Conservation (phyloP, 2,329 filamentous ascomycete genomes). For the Lasiodiplodia theobromae region DNA sequence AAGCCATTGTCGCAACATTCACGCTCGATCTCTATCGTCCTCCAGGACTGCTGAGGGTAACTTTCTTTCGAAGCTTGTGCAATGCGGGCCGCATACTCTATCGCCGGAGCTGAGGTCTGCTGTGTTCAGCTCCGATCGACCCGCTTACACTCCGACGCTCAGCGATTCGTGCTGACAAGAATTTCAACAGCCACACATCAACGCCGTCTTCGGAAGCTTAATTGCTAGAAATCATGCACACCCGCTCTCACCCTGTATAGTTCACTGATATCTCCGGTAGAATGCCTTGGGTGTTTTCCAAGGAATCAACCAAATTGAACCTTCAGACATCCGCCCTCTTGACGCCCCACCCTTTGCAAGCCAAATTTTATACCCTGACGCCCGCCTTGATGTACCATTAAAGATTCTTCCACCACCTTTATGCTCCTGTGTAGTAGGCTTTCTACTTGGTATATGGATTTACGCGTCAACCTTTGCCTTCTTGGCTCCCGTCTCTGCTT, state of each 20-base stretch:
- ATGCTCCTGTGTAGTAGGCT: too few relatives aligned
- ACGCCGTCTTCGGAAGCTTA: neutral
- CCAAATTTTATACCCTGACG: constrained; percentile 13
- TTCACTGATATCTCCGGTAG: constrained; percentile 11
- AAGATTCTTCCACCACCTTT: neutral
- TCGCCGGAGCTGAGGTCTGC: constrained; percentile 9
- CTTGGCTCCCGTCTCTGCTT: constrained; percentile 31
- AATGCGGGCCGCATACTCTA: neutral
- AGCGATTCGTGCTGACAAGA: constrained; percentile 11
- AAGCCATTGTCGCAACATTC: neutral
- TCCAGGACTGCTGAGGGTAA: neutral
- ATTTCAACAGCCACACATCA: neutral
- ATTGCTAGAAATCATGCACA: neutral
- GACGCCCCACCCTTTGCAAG: constrained; percentile 16
- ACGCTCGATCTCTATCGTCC: neutral
- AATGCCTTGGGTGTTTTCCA: neutral
- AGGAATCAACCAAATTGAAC: neutral
- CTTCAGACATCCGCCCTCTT: neutral
- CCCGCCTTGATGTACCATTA: neutral
- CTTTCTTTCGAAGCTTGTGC: neutral
- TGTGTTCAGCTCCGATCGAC: constrained; percentile 18
- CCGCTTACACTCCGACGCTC: constrained; percentile 5
- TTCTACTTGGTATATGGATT: neutral
- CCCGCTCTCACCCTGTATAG: neutral
- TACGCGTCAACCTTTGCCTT: constrained; percentile 12